phyloP scores from a whole-genome alignment of 176 grass and related monocot species.

The Oryza officinalis region DNA sequence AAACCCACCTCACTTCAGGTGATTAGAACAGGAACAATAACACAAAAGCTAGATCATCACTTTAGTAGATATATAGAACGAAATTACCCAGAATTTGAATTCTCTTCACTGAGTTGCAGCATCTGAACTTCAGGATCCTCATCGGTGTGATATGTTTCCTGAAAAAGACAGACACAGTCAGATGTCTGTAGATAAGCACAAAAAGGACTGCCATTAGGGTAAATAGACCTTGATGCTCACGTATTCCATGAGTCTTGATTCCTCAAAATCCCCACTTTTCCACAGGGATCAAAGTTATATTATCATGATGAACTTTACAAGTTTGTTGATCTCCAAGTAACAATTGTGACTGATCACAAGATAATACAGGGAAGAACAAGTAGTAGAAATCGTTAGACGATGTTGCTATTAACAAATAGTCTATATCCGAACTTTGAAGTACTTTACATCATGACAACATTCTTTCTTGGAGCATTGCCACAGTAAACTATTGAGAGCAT shows the following conservation, averaged over 20 bases:
- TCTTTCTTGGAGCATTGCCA: constrained; percentile 36
- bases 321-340: not conserved
- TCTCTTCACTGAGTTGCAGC: not conserved
- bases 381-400: not conserved
- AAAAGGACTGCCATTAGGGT: constrained; percentile 1
- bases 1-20: not conserved
- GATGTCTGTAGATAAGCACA: constrained; percentile 33
- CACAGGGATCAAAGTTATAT: constrained; percentile 23
- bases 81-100: not conserved
- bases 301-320: not conserved
- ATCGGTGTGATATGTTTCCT: constrained; percentile 1
- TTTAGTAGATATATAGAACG: not conserved
- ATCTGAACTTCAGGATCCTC: constrained; percentile 21
- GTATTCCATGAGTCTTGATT: constrained; percentile 34
- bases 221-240: constrained; percentile 40
- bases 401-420: constrained; percentile 11
- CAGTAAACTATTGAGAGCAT: constrained; percentile 33
- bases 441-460: constrained; percentile 43
- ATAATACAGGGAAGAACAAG: not conserved
- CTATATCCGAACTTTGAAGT: constrained; percentile 21
- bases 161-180: constrained; percentile 31
- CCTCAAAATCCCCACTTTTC: constrained; percentile 22
- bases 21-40: not conserved
- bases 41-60: not conserved
- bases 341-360: constrained; percentile 1